Evolutionary conservation across 78 protist genomes (phyloP).

Genomic region (slime mould (Dictyostelium discoideum)): DNA sequence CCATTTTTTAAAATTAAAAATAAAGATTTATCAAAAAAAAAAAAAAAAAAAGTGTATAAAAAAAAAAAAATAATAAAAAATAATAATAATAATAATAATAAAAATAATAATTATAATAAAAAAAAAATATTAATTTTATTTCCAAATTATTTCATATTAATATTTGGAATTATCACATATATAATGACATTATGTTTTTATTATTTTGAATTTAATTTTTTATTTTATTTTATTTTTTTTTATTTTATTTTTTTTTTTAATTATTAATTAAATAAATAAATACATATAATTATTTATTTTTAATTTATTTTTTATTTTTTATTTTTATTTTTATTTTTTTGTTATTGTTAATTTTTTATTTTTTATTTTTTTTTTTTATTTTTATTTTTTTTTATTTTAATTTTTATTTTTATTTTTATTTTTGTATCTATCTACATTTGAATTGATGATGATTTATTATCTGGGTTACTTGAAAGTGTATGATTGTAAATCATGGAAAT

Average conservation of each 20-base stretch:
- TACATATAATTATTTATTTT: too few relatives aligned
- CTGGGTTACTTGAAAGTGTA: neutral
- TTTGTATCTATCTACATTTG: neutral
- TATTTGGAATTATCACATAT: neutral
- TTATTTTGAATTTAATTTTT: too few relatives aligned
- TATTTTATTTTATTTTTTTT: too few relatives aligned
- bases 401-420: neutral
- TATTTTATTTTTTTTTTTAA: too few relatives aligned
- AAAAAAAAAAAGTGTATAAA: too few relatives aligned
- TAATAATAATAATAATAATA: too few relatives aligned
- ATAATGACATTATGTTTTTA: neutral
- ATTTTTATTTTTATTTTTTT: neutral
- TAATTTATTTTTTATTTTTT: too few relatives aligned
- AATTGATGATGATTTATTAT: neutral
- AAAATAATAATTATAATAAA: neutral
- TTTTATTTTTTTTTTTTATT: neutral
- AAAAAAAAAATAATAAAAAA: too few relatives aligned
- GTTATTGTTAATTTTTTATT: too few relatives aligned
- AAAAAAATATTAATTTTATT: neutral
- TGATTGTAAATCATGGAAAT: conserved; percentile 26
- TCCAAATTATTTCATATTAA: neutral
- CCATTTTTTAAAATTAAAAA: neutral
- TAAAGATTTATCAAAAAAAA: too few relatives aligned
- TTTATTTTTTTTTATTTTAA: neutral
- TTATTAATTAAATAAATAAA: neutral